Base-by-base conservation (phyloP, 345 rosid species). In the Erucastrum elatum region DNA sequence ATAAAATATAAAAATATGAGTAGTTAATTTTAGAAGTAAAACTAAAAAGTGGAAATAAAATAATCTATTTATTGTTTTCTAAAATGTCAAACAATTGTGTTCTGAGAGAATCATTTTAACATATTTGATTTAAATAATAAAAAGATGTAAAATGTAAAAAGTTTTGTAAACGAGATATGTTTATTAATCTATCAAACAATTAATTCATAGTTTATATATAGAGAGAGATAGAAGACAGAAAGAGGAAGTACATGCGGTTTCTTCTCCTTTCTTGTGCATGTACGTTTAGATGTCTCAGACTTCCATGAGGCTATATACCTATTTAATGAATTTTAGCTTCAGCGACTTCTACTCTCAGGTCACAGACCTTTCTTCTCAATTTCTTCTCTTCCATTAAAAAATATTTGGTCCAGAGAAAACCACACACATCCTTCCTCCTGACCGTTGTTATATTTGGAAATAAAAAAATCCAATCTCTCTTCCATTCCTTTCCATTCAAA, bases 391-490 rank as follows among this genome's bases (percentile, higher is more conserved):
- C 44, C 21, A 66, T 26, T 55, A 35, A 8, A 66, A 6, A 75
- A 66, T 49, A 34, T 58, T 8, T 9, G 72, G 71, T 37, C 66
- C 72, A 66, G 31, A 37, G 49, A 37, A 44, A 30, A 44, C 26
- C 27, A 21, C 56, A 66, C 41, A 16, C 44, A 66, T 75, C 4
- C 2, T 5, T 75, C 13, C 78, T 66, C 3, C 3, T 58, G 25
- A 58, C 60, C 79, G 15, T 67, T 67, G 67, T 67, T 75, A 66
- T 56, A 3, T 66, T 37, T 58, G 66, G 66, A 51, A 51, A 51
- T n/a, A 51, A n/a, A 51, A 34, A 34, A 64, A 10, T 53, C 13
- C 21, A 3, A 29, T 16, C 16, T 37, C 35, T 59, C 56, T 39
- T 64, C 49, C 9, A 34, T 21, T 64, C 64, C 7, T 51, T 25